Evolutionary conservation across 73 alveolate genomes (phyloP).

Genomic region (Paramecium octaurelia): DNA sequence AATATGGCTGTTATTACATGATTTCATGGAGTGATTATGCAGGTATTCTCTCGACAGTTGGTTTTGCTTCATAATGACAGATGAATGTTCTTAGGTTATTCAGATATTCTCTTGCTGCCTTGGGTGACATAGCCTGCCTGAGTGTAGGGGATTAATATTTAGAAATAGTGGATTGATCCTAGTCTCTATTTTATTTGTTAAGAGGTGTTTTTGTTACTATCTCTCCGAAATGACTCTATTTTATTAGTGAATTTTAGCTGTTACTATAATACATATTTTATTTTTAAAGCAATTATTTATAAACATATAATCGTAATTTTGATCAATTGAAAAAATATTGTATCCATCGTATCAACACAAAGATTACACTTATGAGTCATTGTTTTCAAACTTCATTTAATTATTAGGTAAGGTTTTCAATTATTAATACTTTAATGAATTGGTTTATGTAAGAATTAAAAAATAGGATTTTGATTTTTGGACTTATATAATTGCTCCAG

Average conservation of each 20-base stretch:
- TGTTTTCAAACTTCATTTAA: too few relatives aligned
- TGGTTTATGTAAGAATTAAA: neutral
- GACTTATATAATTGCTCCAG: neutral
- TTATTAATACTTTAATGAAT: too few relatives aligned
- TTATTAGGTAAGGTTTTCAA: too few relatives aligned
- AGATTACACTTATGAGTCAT: too few relatives aligned
- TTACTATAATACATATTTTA: neutral
- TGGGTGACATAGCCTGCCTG: constrained; percentile 21
- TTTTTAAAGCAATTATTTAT: neutral
- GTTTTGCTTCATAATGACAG: neutral
- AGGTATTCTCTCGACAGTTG: neutral
- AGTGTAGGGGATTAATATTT: neutral
- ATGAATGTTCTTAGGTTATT: neutral
- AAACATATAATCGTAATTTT: neutral
- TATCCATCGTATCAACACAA: neutral
- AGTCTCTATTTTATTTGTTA: neutral
- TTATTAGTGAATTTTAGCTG: neutral
- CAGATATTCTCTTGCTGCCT: neutral
- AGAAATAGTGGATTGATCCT: neutral
- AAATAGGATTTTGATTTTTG: neutral
- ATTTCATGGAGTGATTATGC: neutral
- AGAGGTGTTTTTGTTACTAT: neutral
- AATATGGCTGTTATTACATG: neutral
- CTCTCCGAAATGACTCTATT: neutral
- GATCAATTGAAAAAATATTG: neutral